Evolutionary conservation across 2,329 filamentous ascomycete genomes (phyloP).

Genomic region (Sporothrix globosa): DNA sequence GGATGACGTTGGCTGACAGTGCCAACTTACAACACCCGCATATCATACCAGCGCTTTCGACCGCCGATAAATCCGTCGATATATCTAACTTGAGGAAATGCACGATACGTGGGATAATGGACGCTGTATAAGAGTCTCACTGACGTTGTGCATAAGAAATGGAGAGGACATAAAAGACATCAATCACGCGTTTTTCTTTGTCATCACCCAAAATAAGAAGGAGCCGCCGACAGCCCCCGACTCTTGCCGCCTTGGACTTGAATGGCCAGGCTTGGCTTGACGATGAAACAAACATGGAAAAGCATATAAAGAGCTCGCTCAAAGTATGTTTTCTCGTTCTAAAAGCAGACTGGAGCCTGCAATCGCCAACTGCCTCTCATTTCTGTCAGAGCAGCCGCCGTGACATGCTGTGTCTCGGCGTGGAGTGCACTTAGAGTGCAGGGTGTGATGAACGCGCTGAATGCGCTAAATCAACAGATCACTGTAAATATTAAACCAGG

Average conservation of each 20-base stretch:
- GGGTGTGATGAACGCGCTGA: background rate
- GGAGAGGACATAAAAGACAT: too few relatives aligned
- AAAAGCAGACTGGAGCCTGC: conserved; percentile 1
- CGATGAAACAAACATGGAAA: background rate
- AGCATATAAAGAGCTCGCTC: too few relatives aligned
- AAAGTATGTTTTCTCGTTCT: background rate
- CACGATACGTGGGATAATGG: background rate
- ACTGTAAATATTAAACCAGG: background rate
- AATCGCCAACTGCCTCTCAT: background rate
- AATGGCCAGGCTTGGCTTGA: background rate
- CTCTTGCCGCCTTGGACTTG: too few relatives aligned
- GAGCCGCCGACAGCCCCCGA: too few relatives aligned
- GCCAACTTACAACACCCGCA: too few relatives aligned
- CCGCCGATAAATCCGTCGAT: conserved; percentile 25
- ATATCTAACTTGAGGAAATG: background rate
- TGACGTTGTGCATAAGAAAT: too few relatives aligned
- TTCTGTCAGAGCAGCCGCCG: conserved; percentile 8
- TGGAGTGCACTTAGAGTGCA: background rate
- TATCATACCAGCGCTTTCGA: background rate
- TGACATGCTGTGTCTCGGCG: too few relatives aligned
- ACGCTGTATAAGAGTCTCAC: background rate
- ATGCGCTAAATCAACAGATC: background rate
- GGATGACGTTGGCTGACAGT: background rate
- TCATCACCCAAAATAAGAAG: too few relatives aligned
- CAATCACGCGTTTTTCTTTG: too few relatives aligned